These are phyloP conservation scores for Otatea glauca DNA, from an alignment of 176 grass and related monocot species.

Conservation along the genomic window DNA sequence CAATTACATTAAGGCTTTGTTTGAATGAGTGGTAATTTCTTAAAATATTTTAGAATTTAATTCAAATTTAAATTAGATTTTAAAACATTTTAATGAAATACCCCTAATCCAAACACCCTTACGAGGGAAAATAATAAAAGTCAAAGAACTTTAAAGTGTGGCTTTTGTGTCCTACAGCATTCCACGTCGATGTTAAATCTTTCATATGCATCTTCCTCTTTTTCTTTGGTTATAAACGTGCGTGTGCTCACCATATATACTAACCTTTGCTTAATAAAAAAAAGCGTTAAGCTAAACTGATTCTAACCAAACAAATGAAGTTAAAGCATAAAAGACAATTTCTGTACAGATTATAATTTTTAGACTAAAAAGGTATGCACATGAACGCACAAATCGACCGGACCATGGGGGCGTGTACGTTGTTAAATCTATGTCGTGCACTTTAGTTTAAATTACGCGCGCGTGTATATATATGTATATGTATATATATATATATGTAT, in stretches of 20 bases:
- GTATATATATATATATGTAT: too few relatives aligned
- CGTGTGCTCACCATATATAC: too few relatives aligned
- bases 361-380: background rate
- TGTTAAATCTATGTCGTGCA: background rate
- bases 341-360: background rate
- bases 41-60: too few relatives aligned
- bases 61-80: too few relatives aligned
- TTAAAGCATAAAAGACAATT: background rate
- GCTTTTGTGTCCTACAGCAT: background rate
- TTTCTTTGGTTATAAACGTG: background rate
- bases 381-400: background rate
- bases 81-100: too few relatives aligned
- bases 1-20: background rate
- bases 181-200: background rate
- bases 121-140: background rate
- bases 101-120: background rate
- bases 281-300: background rate
- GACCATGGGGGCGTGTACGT: background rate
- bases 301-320: background rate
- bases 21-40: too few relatives aligned
- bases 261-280: background rate
- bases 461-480: too few relatives aligned
- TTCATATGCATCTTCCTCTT: background rate
- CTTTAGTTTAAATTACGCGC: too few relatives aligned
- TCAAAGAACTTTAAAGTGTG: background rate